These are phyloP conservation scores for Skeletonema costatum DNA, from an alignment of 108 stramenopile species.

Conservation along the genomic window DNA sequence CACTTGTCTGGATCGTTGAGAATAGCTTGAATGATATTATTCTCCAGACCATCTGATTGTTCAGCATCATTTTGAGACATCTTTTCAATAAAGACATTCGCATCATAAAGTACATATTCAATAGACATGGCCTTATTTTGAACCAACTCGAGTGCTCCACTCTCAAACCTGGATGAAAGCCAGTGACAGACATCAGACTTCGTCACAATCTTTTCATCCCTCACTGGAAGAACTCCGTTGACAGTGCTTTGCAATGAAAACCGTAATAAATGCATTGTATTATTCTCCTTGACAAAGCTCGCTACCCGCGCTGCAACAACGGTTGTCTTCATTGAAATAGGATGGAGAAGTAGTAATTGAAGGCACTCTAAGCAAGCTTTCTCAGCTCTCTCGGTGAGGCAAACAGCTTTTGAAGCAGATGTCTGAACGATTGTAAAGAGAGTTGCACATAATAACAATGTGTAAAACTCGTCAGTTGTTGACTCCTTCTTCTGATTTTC, in stretches of 20 bases:
- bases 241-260: neutral
- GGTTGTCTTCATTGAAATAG: neutral
- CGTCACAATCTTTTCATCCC: neutral
- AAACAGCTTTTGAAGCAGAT: neutral
- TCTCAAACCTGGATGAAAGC: neutral
- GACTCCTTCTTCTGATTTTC: slow-evolving; percentile 2
- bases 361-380: slow-evolving; percentile 16
- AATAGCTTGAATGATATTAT: neutral
- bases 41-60: neutral
- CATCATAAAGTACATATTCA: neutral
- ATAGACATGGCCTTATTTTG: neutral
- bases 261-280: neutral
- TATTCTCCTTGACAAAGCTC: neutral
- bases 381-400: neutral
- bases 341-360: neutral
- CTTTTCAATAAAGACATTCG: neutral
- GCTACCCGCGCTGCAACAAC: neutral
- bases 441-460: slow-evolving; percentile 9
- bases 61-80: neutral
- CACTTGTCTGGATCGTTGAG: neutral
- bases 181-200: neutral
- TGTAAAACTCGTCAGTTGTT: slow-evolving; percentile 14
- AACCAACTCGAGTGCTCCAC: neutral
- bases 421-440: slow-evolving; percentile 13
- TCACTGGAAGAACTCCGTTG: neutral